phyloP scores from a whole-genome alignment of 2,329 filamentous ascomycete genomes.

The Neophaeococcomyces aloes region DNA sequence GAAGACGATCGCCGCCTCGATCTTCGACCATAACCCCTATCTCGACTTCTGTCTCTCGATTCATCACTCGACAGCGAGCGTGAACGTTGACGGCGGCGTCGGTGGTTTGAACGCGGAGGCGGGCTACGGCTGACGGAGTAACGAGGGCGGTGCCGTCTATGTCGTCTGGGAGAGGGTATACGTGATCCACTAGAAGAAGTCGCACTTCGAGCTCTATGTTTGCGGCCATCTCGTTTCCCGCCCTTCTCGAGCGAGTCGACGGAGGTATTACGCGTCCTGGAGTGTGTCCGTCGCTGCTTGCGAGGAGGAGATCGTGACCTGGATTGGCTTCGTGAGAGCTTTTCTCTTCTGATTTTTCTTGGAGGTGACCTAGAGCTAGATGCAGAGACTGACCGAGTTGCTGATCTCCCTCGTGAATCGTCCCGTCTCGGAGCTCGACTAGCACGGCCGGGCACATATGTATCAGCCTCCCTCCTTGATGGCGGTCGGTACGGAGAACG shows the following conservation, averaged over 20 bases:
- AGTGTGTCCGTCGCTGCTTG: conserved; percentile 27
- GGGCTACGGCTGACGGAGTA: conserved; percentile 31
- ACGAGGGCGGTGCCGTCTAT: conserved; percentile 29
- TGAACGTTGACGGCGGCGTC: conserved; percentile 26
- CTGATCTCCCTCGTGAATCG: conserved; percentile 23
- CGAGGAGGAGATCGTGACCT: conserved; percentile 10
- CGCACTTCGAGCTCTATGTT: conserved; percentile 35
- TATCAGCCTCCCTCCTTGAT: conserved; percentile 43
- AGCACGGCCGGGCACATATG: conserved; percentile 44
- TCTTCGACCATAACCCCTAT: conserved; percentile 25
- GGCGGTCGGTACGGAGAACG: conserved; percentile 38
- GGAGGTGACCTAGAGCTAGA: conserved; percentile 26
- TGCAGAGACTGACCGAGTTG: conserved; percentile 26
- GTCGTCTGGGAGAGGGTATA: conserved; percentile 47
- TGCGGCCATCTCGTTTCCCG: conserved; percentile 29
- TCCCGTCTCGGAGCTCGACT: conserved; percentile 17
- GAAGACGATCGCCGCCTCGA: conserved; percentile 36
- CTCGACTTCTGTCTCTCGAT: conserved; percentile 27
- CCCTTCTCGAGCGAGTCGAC: neutral
- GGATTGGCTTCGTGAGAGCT: conserved; percentile 8
- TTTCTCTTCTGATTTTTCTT: conserved; percentile 10
- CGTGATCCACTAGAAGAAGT: conserved; percentile 40
- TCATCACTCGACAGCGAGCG: conserved; percentile 26
- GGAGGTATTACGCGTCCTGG: conserved; percentile 17
- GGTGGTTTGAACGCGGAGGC: conserved; percentile 25